Evolutionary conservation across 2,329 filamentous ascomycete genomes (phyloP), one percentile per base, ranked within the genome.

Genomic region (Aspergillus hortae): DNA sequence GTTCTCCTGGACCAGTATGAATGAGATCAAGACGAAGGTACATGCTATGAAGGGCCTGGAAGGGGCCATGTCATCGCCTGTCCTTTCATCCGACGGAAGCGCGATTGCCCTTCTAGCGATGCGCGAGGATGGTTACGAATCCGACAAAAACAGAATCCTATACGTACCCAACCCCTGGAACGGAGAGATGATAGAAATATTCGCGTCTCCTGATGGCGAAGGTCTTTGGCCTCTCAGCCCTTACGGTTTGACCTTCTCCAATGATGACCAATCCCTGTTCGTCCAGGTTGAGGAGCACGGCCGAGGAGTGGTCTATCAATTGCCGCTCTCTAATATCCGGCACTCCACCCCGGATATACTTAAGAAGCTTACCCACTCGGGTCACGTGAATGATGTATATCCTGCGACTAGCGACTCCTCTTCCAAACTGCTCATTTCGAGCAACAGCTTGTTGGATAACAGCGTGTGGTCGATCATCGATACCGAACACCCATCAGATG

Each of bases 41-140:
- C 66, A 66, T 41, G 61, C 65, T 7, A 60, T 73, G 3, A 60
- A 66, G 35, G 61, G 62, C 5, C 59, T 77, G 2, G 57, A 74
- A 33, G 75, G 75, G 1, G 74, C 75, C 7, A 73, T 74, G 62
- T 67, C 74, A 0, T 75, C 70, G 17, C 75, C 75, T 6, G 73
- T 75, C 4, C 64, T 77, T 14, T 73, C 74, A 2, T 74, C 74
- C 1, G 71, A 75, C 52, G 72, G 74, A 7, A 65, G 71, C 48
- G 69, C 69, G 2, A 66, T 77, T 52, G 74, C 72, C 12, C 68
- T 76, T 21, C 61, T 78, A 30, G 66, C 69, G 7, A 76, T 76
- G 73, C 65, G 63, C 10, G 61, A 71, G 38, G 74, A 77, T 53
- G 74, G 74, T 9, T 76, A 77, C 48, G 74, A 77, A 56, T 73